phyloP scores from a whole-genome alignment of 495 filamentous ascomycete genomes.

The Penicillium canescens region DNA sequence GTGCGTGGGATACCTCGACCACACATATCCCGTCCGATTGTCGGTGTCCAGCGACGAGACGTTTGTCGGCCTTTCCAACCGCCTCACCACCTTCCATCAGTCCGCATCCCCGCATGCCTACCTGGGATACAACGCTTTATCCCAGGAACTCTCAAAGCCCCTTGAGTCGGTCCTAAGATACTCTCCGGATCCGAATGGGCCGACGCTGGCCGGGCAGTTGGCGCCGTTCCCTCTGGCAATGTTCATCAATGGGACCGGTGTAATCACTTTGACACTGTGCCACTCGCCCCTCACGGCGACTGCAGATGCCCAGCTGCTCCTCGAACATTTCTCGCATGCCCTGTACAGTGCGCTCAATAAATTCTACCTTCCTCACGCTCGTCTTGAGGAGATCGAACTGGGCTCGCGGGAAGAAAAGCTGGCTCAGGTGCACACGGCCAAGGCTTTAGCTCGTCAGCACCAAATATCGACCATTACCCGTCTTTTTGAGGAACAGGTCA shows the following conservation, averaged over 20 bases:
- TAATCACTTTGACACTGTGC: background rate
- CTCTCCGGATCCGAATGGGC: background rate
- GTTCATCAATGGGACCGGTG: background rate
- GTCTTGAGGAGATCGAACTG: background rate
- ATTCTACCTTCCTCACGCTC: slow-evolving; percentile 1
- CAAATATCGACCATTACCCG: background rate
- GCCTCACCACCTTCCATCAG: slow-evolving; percentile 2
- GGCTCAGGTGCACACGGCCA: background rate
- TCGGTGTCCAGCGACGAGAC: slow-evolving; percentile 1
- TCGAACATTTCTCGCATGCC: background rate
- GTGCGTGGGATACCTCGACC: background rate
- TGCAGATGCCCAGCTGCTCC: background rate
- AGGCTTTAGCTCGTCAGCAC: background rate
- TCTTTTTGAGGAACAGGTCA: slow-evolving; percentile 6
- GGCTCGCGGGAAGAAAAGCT: slow-evolving; percentile 1
- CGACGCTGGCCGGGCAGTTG: background rate
- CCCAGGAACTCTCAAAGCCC: background rate
- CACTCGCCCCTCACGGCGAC: background rate
- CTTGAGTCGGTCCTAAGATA: background rate
- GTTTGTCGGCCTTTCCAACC: background rate
- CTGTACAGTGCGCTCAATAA: background rate
- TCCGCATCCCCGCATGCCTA: background rate
- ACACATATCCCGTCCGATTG: slow-evolving; percentile 1
- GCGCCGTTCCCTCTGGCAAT: background rate
- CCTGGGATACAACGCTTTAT: background rate